Conservation (phyloP, 176 grass and related monocot species). For the Carex littledalei region DNA sequence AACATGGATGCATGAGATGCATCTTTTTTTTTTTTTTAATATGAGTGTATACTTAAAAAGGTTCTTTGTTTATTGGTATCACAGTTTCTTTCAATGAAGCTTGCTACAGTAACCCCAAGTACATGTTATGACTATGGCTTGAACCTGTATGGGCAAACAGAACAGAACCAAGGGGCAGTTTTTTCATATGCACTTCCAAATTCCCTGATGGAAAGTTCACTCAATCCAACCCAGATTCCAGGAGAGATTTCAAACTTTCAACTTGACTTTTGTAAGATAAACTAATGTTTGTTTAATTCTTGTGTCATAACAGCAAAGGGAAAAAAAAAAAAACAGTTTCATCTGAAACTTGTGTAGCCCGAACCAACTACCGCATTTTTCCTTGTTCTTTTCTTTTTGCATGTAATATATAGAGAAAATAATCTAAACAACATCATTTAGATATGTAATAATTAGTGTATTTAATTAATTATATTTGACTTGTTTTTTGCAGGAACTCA, state of each 20-base stretch:
- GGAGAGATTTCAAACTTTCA: background rate
- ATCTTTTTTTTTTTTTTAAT: background rate
- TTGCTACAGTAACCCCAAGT: background rate
- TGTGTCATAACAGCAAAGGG: background rate
- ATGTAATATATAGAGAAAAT: background rate
- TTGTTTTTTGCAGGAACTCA: background rate
- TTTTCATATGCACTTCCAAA: background rate
- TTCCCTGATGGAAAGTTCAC: background rate
- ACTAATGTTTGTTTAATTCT: background rate
- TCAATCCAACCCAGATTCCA: background rate
- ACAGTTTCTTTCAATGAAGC: constrained; percentile 29
- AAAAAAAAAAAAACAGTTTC: background rate
- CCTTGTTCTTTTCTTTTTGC: background rate
- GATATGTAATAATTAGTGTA: background rate
- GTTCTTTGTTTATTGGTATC: background rate
- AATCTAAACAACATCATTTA: background rate
- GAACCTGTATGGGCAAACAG: constrained; percentile 5
- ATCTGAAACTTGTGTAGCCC: background rate
- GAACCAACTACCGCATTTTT: background rate
- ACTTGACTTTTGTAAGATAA: background rate
- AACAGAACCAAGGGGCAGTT: background rate
- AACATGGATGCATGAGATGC: background rate
- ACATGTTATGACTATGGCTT: constrained; percentile 5
- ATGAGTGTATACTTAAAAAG: background rate
- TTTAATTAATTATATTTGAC: background rate